Base-by-base conservation (phyloP, 768 basidiomycete genomes). In the Nevesoporus exiguus region DNA sequence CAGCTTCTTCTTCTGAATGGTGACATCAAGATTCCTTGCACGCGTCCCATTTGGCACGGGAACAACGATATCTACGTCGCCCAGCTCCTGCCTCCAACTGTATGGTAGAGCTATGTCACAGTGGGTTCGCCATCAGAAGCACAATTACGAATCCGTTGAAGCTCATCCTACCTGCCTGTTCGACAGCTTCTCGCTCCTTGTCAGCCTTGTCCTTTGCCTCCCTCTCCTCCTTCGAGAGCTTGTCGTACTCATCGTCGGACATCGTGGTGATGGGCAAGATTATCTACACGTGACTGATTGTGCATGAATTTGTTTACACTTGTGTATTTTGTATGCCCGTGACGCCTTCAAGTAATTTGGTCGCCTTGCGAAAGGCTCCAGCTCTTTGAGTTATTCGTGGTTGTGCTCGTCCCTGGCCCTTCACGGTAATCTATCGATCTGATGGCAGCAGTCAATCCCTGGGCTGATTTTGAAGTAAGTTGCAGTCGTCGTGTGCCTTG, bases 41-140 rank as follows among this genome's bases (percentile, higher is more conserved):
- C 91, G 81, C 5, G 93, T 96, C 15, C 94, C 96, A 55, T 86
- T 82, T 6, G 93, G 90, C 4, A 99, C 87, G 8, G 90, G 86
- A 10, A 98, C 76, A 13, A 80, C 75, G 49, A 99, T 73, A 57
- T 96, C 90, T 21, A 97, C 81, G 50, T 97, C 93, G 14, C 82
- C 83, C 7, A 99, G 78, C 62, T 93, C 85, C 67, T 99, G 97
- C 44, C 73, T 85, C 97, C 97, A 99, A 51, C 71, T 75, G 71
- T 96, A 98, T 6, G 97, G 97, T 57, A 99, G 76, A 17, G 84
- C 92, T 93, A 43, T 2, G 50, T 43, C 62, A 51, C 49, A 33
- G n/a, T 48, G 30, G 49, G 36, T 52, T 51, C 52, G 43, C 52
- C 57, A 58, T 66, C 57, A 61, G 63, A 55, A 51, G 53, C 52